Percentiles rank a stretch among this genome's conserved stretches.
These are phyloP conservation scores for Venturia effusa DNA, from an alignment of 2,329 filamentous ascomycete species.

Conservation along the genomic window DNA sequence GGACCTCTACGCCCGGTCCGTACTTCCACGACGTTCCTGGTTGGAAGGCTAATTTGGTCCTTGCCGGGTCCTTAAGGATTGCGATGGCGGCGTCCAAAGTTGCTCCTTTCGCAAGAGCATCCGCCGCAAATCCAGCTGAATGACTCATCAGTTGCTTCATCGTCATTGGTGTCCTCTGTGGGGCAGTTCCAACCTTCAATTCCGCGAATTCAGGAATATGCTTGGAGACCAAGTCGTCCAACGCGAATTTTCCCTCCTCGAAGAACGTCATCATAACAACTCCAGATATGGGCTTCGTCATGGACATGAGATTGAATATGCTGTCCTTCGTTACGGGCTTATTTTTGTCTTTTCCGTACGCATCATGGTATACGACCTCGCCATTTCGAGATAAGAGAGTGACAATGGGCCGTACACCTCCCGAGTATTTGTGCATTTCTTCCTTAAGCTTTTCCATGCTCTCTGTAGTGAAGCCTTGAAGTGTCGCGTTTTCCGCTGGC, in stretches of 20 bases:
- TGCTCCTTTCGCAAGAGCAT: not conserved
- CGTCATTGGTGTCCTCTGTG: constrained; percentile 6
- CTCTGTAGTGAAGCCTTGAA: constrained; percentile 7
- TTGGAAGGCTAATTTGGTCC: constrained; percentile 4
- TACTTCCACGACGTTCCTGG: constrained; percentile 7
- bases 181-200: constrained; percentile 2
- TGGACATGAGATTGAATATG: constrained; percentile 8
- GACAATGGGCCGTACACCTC: constrained; percentile 4
- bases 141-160: constrained; percentile 7
- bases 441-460: not conserved
- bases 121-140: constrained; percentile 4
- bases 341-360: not conserved
- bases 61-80: not conserved
- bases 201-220: constrained; percentile 9
- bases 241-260: constrained; percentile 5
- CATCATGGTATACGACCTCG: constrained; percentile 6
- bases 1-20: constrained; percentile 3
- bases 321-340: not conserved
- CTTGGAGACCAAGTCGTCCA: constrained; percentile 8
- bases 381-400: constrained; percentile 6
- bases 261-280: constrained; percentile 9
- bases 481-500: constrained; percentile 4
- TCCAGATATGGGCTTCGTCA: constrained; percentile 5
- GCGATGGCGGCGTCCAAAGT: not conserved
- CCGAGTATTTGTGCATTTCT: not conserved